phyloP scores from a whole-genome alignment of 169 alveolate species.

The Eimeria necatrix region DNA sequence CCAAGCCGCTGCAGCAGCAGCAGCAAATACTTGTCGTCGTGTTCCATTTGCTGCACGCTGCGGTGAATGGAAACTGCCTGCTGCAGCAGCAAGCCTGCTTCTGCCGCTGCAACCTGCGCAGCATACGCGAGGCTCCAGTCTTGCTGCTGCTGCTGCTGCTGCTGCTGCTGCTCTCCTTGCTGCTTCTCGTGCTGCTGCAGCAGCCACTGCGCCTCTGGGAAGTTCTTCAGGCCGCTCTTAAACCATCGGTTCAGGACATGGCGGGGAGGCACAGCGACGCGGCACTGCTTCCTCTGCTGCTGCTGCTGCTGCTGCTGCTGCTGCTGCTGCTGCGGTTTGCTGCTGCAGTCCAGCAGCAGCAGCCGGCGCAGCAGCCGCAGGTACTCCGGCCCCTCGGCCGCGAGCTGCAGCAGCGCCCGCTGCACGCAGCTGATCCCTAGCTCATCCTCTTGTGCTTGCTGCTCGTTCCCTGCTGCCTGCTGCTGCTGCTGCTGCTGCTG shows the following conservation, averaged over 20 bases:
- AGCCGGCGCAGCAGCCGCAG: conserved; percentile 54
- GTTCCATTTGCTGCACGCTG: background rate
- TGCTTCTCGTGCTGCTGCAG: conserved; percentile 52
- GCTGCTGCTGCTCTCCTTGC: conserved; percentile 43
- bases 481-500: conserved; percentile 37
- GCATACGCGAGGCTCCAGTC: conserved; percentile 12
- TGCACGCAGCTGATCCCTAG: conserved; percentile 5
- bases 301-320: conserved; percentile 10
- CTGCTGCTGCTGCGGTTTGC: conserved; percentile 17
- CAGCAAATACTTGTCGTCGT: background rate
- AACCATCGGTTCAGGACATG: conserved; percentile 47
- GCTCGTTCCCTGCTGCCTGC: background rate
- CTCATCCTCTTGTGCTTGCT: background rate
- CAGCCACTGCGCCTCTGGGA: conserved; percentile 42
- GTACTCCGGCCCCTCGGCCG: conserved; percentile 35
- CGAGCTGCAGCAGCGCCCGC: conserved; percentile 43
- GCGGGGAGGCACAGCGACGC: conserved; percentile 18
- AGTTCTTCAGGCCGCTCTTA: background rate
- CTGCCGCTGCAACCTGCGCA: conserved; percentile 23
- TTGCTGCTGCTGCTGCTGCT: conserved; percentile 52
- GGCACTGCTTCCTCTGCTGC: conserved; percentile 31
- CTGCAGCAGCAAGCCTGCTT: conserved; percentile 29
- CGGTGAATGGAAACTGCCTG: conserved; percentile 17
- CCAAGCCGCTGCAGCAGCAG: conserved; percentile 29
- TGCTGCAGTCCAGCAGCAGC: conserved; percentile 57